Evolutionary conservation across 768 basidiomycete genomes (phyloP), one percentile per base, ranked within the genome.

Genomic region (Xanthoconium purpureum): DNA sequence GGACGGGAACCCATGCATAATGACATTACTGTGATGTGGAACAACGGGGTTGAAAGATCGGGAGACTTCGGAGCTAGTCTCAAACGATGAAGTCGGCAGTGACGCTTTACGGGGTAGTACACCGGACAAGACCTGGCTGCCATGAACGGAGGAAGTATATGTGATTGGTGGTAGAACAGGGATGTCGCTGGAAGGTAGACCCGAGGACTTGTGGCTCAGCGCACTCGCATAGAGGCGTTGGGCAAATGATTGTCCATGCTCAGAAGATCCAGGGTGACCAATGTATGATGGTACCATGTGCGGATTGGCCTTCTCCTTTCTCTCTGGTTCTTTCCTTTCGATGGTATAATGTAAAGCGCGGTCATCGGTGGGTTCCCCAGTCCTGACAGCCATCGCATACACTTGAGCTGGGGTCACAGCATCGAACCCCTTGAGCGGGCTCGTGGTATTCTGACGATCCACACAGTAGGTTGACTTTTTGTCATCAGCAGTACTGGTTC

Each of bases 141-240:
- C 29, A 20, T 7, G 48, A 29, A 30, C 20, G 30, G 52, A 50
- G 24, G 55, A 13, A 15, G 33, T 5, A 29, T 48, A 36, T 20
- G 40, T 38, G 35, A 59, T 54, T 13, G 46, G 39, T 20, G 58
- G 54, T 52, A 48, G 43, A 35, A 58, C 28, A 9, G 65, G 43
- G 20, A 54, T 44, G 44, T 8, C 28, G n/a, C 36, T 35, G n/a
- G 52, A 39, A 42, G 58, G 48, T 10, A 32, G 40, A 12, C 40
- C 40, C 13, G 60, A 57, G 24, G 55, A 53, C 30, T 55, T 63
- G 49, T 60, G 65, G 51, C 56, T 63, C 29, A 67, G 49, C 5
- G 77, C 75, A 45, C 76, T 78, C 8, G 75, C 76, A 58, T 79
- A 81, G 29, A 81, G 63, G 47, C 73, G 74, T 46, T 78, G 79